Base-by-base conservation (phyloP, 2,329 filamentous ascomycete genomes). In the Lasiodiplodia sp. region DNA sequence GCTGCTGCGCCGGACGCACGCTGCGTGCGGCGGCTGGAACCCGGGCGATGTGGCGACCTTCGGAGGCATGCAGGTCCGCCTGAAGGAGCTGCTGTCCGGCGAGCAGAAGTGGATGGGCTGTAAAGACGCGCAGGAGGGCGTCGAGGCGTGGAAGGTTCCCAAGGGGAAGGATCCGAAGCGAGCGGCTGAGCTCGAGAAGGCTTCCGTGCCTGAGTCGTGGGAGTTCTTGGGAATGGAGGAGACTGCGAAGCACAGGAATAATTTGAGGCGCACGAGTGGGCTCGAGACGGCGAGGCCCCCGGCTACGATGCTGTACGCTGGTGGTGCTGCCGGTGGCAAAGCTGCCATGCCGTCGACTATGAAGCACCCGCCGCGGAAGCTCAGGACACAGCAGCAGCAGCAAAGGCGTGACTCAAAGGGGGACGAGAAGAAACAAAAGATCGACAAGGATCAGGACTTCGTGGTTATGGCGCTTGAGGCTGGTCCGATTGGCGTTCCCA, bases 1-100 rank as follows among this genome's bases (percentile, higher is more conserved):
- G 63, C 71, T 77, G 12, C 60, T 78, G 31, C 75, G 81, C 71
- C 72, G 79, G 2, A 77, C 80, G 4, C 82, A 78, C 71, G 80
- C 44, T 1, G 44, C 44, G 3, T 47, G 82, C 74, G 78, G 82
- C 53, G 72, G 79, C 5, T 81, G 81, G 6, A 71, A 72, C 16
- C 81, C 83, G 3, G 86, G 86, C 78, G 75, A 81, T 3, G 82
- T 81, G 71, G 74, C 69, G 8, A 82, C 84, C 72, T 86, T 86
- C 70, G 80, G 85, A 73, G 76, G 76, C 7, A 73, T 87, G 67
- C 84, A 83, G 62, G 80, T 78, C 0, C 77, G 83, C 53, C 57
- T 86, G 4, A 83, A 82, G 73, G 71, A 75, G 4, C 74, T 75
- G 16, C 86, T 81, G 70, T 74, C 74, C 4, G 34, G 47, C 0